Base-by-base conservation (phyloP, 768 basidiomycete species). In the Chalciporus chontae region DNA sequence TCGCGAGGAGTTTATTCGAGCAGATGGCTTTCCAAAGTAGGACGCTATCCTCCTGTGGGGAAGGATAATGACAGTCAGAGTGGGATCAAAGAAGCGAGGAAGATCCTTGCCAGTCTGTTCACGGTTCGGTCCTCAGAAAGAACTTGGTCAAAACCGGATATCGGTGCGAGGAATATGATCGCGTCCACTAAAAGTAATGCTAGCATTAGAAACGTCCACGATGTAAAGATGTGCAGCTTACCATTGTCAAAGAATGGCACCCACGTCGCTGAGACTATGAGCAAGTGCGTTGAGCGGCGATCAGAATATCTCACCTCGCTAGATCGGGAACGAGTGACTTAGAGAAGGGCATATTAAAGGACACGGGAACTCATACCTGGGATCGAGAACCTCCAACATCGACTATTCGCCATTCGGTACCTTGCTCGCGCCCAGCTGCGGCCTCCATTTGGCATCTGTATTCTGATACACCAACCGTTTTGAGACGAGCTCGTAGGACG, bases 361-460 rank as follows among this genome's bases (percentile, higher is more conserved):
- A 29, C 47, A 38, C 31, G 21, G 6, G 50, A 4, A 44, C 9
- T 61, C 73, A 57, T 54, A 77, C 77, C 69, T 78, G 77, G 43
- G 75, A 76, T 43, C 77, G 68, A 51, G 76, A 77, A 48, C 77
- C 77, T 15, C 77, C 77, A 36, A 79, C 77, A 50, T 79, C 77
- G 40, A 78, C 71, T 60, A 79, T 78, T 48, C 78, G 70, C 77
- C 77, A 79, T 50, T 80, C 75, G 2, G 77, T 73, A 11, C 78
- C 77, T 43, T 72, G 71, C 52, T 79, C 78, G 27, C 73, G 69
- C 18, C 78, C 70, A 23, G 71, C 71, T 5, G 71, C 74, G 8
- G 83, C 77, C 58, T 77, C 88, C 84, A 90, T 88, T 70, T 87
- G 81, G 55, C 89, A 90, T 65, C 77, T 83, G 69, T 90, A 88